Base-by-base conservation (phyloP, 2,329 filamentous ascomycete genomes). In the Thermoascus crustaceus region DNA sequence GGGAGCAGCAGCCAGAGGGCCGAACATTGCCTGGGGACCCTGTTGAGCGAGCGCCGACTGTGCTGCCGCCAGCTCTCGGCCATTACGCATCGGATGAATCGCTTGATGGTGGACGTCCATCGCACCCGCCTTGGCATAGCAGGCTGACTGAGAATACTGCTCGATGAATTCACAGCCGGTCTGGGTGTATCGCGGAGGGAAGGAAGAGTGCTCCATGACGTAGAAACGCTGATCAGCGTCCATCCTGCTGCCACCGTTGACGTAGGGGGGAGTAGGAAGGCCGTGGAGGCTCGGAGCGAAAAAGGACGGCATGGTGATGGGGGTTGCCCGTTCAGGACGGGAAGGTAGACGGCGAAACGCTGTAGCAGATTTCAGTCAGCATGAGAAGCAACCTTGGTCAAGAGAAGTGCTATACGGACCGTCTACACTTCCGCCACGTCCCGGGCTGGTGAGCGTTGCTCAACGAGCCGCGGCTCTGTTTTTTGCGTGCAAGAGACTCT, bases 141-240 rank as follows among this genome's bases (percentile, higher is more conserved):
- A 57, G 35, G 54, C 41, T n/a, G 60, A 56, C 42, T 65, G 60
- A n/a, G 60, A 60, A 46, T 64, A 68, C 45, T 66, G 59, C 39
- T 68, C 65, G 44, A 61, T 61, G 45, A 64, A 66, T 34, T 67
- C 65, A 45, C 57, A 61, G 32, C 63, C 59, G 33, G 53, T 64
- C 47, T 64, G 61, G 32, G 59, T 53, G 46, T 64, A 64, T 34
- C 63, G 61, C 39, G 59, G 54, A 30, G 61, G 58, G 38, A 63
- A 67, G 31, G 55, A 57, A 29, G 60, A 52, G 31, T 57, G 55
- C 34, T 53, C 54, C 37, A 57, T 44, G 24, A 57, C 44, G 45
- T 66, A 68, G 46, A 58, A 63, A 21, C 57, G 46, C 26, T 52
- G 55, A 40, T 64, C 60, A 49, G 51, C 53, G 36, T 47, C 45